These are phyloP conservation scores for Trypanosomatidae sp. DNA, from an alignment of 208 protist species.

Conservation along the genomic window DNA sequence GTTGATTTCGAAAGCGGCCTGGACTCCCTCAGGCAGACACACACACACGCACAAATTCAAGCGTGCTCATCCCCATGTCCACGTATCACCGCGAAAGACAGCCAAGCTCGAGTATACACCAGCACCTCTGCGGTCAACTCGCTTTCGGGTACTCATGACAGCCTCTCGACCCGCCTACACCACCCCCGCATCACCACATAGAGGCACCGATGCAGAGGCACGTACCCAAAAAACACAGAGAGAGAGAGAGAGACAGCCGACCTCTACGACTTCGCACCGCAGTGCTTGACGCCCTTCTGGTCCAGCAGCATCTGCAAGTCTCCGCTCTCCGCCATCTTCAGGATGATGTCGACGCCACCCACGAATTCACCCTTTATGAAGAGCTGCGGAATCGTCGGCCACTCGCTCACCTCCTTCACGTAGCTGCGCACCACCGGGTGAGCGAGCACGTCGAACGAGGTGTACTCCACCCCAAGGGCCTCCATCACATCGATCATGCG, in stretches of 20 bases:
- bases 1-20: not conserved
- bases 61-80: not conserved
- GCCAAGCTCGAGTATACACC: slow-evolving; percentile 10
- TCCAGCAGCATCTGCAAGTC: slow-evolving; percentile 87
- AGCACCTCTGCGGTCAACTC: slow-evolving; percentile 8
- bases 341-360: slow-evolving; percentile 93
- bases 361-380: slow-evolving; percentile 96
- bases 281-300: slow-evolving; percentile 76
- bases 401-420: slow-evolving; percentile 95
- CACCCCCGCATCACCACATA: not conserved
- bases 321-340: slow-evolving; percentile 89
- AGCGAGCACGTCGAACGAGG: slow-evolving; percentile 92
- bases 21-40: not conserved
- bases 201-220: not conserved
- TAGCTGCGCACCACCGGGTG: slow-evolving; percentile 91
- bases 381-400: slow-evolving; percentile 97
- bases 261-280: slow-evolving; percentile 32
- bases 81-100: not conserved
- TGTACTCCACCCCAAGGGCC: slow-evolving; percentile 91
- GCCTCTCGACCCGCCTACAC: not conserved
- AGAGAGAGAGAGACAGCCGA: not conserved
- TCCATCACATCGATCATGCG: slow-evolving; percentile 93
- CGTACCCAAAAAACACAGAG: not conserved
- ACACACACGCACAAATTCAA: not conserved
- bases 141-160: not conserved